A percentile compares a stretch with the other conserved stretches of the same genome.
Conservation (phyloP, 306 rosid species). For the Malus sieversii region DNA sequence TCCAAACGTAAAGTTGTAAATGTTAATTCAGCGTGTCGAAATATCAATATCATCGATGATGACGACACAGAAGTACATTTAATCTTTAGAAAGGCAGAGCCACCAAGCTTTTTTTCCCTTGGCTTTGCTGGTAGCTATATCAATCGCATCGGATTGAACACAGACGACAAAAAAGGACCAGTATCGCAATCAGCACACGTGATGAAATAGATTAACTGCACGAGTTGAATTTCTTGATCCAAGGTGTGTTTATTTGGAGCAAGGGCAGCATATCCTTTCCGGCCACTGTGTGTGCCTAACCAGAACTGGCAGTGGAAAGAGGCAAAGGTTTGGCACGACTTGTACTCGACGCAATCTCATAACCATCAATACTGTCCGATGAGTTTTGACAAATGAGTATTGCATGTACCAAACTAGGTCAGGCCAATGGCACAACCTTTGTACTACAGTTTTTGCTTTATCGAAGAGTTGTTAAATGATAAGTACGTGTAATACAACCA, state of each 20-base stretch:
- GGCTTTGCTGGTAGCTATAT: background rate
- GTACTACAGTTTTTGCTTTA: background rate
- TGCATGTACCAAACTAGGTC: background rate
- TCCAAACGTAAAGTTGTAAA: too few species aligned
- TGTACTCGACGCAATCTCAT: background rate
- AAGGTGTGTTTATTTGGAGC: background rate
- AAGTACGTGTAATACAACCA: background rate
- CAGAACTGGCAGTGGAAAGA: background rate
- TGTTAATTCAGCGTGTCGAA: background rate
- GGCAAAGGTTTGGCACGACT: slow-evolving; percentile 9
- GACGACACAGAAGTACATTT: too few species aligned
- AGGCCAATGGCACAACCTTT: background rate
- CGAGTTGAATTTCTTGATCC: background rate
- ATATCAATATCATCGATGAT: background rate
- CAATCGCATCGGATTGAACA: background rate
- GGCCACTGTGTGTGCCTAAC: background rate
- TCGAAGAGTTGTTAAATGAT: background rate
- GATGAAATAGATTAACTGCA: background rate
- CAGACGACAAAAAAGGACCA: background rate
- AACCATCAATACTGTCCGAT: background rate
- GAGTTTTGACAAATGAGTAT: background rate
- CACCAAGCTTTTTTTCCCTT: background rate
- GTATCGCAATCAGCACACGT: background rate
- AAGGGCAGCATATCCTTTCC: slow-evolving; percentile 3
- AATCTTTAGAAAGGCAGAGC: background rate